Evolutionary conservation across 1,284 basidiomycete species (phyloP), one percentile per base, ranked within the genome.

Genomic region (Ceratobasidium sp.): DNA sequence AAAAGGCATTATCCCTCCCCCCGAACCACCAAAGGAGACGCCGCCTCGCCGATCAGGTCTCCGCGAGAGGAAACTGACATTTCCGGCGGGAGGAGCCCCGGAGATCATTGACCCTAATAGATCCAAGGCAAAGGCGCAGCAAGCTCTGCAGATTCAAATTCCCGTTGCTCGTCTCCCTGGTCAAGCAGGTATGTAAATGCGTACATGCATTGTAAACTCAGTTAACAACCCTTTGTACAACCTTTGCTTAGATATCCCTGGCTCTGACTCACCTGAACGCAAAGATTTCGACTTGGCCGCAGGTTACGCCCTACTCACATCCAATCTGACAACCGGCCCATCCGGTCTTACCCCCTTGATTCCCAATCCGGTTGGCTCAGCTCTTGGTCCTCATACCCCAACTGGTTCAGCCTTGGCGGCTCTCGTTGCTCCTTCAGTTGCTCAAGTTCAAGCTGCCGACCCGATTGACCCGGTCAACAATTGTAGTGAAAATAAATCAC

Each of bases 231-330:
- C 7, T 55, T 55, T 55, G 2, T 23, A 55, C 53, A 55, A 55
- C n/a, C n/a, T 55, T n/a, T 23, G 18, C n/a, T 55, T 23, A 55
- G 53, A 23, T 55, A 55, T 55, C n/a, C 53, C 53, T 18, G 53
- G 20, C 53, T 55, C 53, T 55, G 53, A 55, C n/a, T 55, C 53
- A 49, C 46, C 46, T 49, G 46, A 49, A 49, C 46, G 46, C 46
- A 9, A 49, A 49, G 46, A 49, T 49, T 49, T 49, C 46, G 46
- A 49, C 46, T 49, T 49, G 46, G 46, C 46, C 46, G 46, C 46
- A 9, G 46, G 46, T 49, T 49, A 49, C 46, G 46, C 46, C 7
- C 46, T 49, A 49, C 46, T 49, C 46, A 49, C 46, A 1, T 49
- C 46, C 46, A 49, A 7, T 49, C 46, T 49, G 2, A 7, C 46